phyloP scores from a whole-genome alignment of 2,329 filamentous ascomycete species.

The Akanthomyces uredinophilus region DNA sequence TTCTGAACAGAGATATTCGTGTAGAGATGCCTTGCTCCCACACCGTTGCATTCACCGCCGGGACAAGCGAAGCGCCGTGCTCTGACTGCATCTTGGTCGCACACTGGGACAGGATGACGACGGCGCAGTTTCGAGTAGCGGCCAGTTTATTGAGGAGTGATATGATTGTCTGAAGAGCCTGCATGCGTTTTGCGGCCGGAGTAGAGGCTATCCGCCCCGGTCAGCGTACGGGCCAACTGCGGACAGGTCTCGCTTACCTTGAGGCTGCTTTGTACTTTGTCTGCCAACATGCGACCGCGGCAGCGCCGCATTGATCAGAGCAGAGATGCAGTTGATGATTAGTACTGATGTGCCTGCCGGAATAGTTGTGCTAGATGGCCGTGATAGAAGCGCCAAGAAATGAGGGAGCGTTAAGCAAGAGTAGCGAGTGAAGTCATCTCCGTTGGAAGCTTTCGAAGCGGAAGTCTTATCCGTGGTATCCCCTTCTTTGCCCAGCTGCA shows the following conservation, averaged over 20 bases:
- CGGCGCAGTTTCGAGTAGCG: slow-evolving; percentile 63
- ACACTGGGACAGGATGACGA: slow-evolving; percentile 74
- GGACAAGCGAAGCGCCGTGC: slow-evolving; percentile 63
- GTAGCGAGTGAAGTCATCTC: slow-evolving; percentile 41
- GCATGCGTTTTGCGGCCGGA: slow-evolving; percentile 40
- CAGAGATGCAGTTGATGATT: slow-evolving; percentile 73
- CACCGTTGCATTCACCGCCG: slow-evolving; percentile 66
- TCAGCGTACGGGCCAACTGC: not conserved
- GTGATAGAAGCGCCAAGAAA: slow-evolving; percentile 67
- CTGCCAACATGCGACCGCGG: slow-evolving; percentile 50
- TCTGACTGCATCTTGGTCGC: slow-evolving; percentile 72
- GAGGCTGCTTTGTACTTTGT: slow-evolving; percentile 32
- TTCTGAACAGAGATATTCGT: slow-evolving; percentile 71
- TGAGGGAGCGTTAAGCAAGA: slow-evolving; percentile 60
- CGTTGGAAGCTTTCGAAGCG: slow-evolving; percentile 21
- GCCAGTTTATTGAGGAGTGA: slow-evolving; percentile 71
- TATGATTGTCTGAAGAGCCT: slow-evolving; percentile 58
- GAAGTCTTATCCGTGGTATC: slow-evolving; percentile 12
- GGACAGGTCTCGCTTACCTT: slow-evolving; percentile 27
- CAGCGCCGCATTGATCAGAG: slow-evolving; percentile 71
- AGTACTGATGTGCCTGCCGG: slow-evolving; percentile 60
- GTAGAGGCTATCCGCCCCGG: slow-evolving; percentile 27
- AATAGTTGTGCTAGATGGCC: slow-evolving; percentile 60
- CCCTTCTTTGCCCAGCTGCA: slow-evolving; percentile 14
- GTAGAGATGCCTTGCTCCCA: slow-evolving; percentile 78